Conservation (phyloP, 208 protist genomes). For the Acanthamoeba lenticulata region DNA sequence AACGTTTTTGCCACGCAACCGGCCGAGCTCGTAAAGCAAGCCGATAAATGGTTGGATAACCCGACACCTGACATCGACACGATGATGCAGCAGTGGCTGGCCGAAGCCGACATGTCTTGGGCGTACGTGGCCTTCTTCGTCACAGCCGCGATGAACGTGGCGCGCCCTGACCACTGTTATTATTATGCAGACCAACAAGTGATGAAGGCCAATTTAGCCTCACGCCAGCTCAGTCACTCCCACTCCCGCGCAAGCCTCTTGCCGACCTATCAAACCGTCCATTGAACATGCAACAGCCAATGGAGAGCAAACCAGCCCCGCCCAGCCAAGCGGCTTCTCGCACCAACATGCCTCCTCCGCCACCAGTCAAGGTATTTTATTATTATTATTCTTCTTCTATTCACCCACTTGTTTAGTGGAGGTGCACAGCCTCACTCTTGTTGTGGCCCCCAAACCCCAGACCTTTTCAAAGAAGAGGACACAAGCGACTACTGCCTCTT, state of each 20-base stretch:
- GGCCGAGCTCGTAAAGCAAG: not conserved
- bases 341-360: not conserved
- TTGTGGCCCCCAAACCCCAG: not conserved
- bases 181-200: not conserved
- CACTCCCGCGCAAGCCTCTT: not conserved
- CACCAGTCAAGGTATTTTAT: not conserved
- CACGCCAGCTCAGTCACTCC: not conserved
- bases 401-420: not conserved
- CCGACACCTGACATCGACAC: not conserved
- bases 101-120: not conserved
- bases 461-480: conserved; percentile 21
- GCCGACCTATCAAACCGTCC: not conserved
- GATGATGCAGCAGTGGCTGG: not conserved
- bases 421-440: not conserved
- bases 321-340: not conserved
- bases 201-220: not conserved
- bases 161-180: not conserved
- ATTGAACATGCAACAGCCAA: not conserved
- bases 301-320: not conserved
- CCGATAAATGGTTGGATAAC: not conserved
- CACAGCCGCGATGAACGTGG: not conserved
- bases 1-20: conserved; percentile 32
- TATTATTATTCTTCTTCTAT: not conserved
- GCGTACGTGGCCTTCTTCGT: not conserved
- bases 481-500: not conserved